phyloP scores from a whole-genome alignment of 139 green algal genomes.

The Coelastrella sp. region DNA sequence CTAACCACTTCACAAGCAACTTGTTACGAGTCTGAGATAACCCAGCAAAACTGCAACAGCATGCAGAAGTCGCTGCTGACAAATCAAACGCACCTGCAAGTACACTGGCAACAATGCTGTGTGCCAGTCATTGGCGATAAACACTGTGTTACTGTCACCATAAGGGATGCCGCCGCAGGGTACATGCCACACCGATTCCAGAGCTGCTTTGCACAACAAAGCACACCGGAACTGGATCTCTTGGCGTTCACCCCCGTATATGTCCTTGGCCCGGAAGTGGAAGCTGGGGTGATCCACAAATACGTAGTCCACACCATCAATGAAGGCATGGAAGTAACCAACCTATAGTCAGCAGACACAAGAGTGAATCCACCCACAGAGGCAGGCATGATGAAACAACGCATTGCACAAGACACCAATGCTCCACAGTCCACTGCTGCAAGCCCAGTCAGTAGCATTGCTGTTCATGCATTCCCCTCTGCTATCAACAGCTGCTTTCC shows the following conservation, averaged over 20 bases:
- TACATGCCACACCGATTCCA: slow-evolving; percentile 91
- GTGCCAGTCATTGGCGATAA: slow-evolving; percentile 97
- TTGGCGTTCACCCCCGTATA: slow-evolving; percentile 83
- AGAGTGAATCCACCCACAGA: neutral
- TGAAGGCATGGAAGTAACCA: slow-evolving; percentile 86
- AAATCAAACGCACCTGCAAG: slow-evolving; percentile 72
- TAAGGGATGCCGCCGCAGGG: slow-evolving; percentile 86
- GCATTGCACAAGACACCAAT: too few relatives aligned
- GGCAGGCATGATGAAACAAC: neutral
- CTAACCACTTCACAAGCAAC: too few relatives aligned
- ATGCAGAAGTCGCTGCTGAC: neutral
- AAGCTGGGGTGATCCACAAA: slow-evolving; percentile 94
- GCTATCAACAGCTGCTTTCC: too few relatives aligned
- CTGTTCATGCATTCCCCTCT: too few relatives aligned
- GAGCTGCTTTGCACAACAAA: slow-evolving; percentile 85
- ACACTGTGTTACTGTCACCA: slow-evolving; percentile 90
- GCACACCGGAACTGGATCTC: slow-evolving; percentile 84
- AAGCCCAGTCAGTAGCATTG: neutral
- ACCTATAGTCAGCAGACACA: slow-evolving; percentile 70
- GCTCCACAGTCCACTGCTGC: neutral
- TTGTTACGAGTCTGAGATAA: too few relatives aligned
- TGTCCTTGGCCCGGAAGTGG: slow-evolving; percentile 71
- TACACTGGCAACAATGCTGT: slow-evolving; percentile 92
- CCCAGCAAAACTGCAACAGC: too few relatives aligned
- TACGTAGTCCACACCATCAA: slow-evolving; percentile 91